Base-by-base conservation (phyloP, 345 rosid genomes). In the Lepidium didymum region DNA sequence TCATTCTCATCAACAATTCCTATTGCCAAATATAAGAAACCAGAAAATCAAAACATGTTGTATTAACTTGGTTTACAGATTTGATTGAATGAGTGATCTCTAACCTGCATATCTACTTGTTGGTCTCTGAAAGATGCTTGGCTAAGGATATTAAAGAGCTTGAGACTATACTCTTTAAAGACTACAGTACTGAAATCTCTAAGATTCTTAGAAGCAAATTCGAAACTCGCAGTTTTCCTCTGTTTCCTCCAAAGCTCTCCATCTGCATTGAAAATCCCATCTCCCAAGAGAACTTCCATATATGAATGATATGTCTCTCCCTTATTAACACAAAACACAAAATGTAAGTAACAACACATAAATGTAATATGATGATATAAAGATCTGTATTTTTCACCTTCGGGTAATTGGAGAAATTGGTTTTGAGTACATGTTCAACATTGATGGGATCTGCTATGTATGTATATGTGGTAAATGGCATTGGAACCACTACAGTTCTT, bases 1-100 rank as follows among this genome's bases (percentile, higher is more conserved):
- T 90, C 98, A 93, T 84, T 81, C 97, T 85, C 97, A 88, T 90
- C 70, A 90, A 60, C 67, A 90, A 50, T 44, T 88, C 96, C 98
- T 93, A 33, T 0, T 42, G 27, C 41, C 25, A 74, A 43, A 38
- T 18, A 47, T 8, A 36, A 34, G 3, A 31, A 27, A 27, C 31
- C 31, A 27, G 5, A 62, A 34, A 16, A 53, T 29, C 5, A 10
- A 0, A 8, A 15, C 5, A 14, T 52, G 23, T 23, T 40, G 0
- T 31, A 42, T 67, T 66, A 33, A 18, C 37, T 56, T 16, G 14
- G 50, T 10, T 60, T 3, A 53, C 7, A 61, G 0, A 21, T 42
- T 4, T 67, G 18, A 46, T 23, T 27, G 31, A 7, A 18, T 19
- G 10, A 19, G 15, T 33, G 40, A 23, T 33, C 14, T 6, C 27